Base-by-base conservation (phyloP, 257 asterid species). In the Cynanchum wilfordii region DNA sequence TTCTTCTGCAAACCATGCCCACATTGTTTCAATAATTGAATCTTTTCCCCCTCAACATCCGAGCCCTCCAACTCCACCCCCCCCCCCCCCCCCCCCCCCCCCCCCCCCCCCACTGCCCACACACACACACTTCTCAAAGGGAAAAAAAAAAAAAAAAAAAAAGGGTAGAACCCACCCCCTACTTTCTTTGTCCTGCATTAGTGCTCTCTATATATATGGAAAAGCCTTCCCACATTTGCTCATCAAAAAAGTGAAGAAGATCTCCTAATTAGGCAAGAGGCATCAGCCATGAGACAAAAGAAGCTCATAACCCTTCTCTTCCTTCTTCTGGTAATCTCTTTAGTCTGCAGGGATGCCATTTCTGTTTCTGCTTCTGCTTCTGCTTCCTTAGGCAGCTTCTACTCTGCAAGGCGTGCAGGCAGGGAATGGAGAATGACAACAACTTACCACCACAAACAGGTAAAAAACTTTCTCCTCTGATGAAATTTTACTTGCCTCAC, bases 1-100 rank as follows among this genome's bases (percentile, higher is more conserved):
- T 40, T 56, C 67, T 73, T 66, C 58, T 68, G 64, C 68, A 30
- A 30, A 45, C 25, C 69, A 22, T 36, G 49, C 27, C 29, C 66
- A 71, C 75, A 63, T 49, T 68, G 60, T 20, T 44, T 76, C 71
- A 62, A 76, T 76, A 63, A 76, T 76, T 76, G 66, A 50, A 27
- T 36, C 73, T 27, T 30, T 36, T 2, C 30, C 72, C 72, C 49
- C 20, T 12, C 20, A n/a, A 6, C 44, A 30, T 10, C 72, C 4
- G 20, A 51, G 10, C 66, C 52, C 30, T 19, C 70, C 25, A 49
- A 15, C 6, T 40, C 22, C 2, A 2, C 3, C 22, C 10, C 17
- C 47, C 27, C 70, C 17, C 2, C 42, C 22, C 2, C 2, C 3
- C 22, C 2, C 24, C 47, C 56, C 49, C 12, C 8, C 72, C 44